These are phyloP conservation scores for Lumnitzera littorea DNA, from an alignment of 345 rosid genomes.

Conservation along the genomic window DNA sequence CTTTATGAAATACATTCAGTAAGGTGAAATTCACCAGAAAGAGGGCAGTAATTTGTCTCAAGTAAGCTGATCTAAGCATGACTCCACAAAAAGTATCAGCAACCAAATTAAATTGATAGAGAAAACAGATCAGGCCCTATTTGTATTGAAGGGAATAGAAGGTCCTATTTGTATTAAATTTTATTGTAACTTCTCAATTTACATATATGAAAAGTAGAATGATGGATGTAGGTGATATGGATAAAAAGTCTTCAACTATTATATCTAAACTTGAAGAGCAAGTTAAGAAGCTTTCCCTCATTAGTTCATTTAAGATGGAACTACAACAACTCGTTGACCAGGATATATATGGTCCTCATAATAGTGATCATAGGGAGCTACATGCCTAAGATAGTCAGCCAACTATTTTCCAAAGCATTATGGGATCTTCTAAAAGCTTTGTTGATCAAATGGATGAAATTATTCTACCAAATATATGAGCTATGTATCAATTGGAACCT, in stretches of 20 bases:
- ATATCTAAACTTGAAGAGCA: conserved; percentile 64
- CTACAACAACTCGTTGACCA: conserved; percentile 35
- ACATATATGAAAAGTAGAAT: conserved; percentile 45
- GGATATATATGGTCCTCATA: conserved; percentile 24
- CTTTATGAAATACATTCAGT: conserved; percentile 62
- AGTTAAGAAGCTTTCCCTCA: conserved; percentile 62
- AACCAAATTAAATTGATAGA: conserved; percentile 30
- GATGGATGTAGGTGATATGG: conserved; percentile 28
- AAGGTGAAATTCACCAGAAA: conserved; percentile 42
- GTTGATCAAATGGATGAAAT: conserved; percentile 59
- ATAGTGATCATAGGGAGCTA: conserved; percentile 20
- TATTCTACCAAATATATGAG: conserved; percentile 56
- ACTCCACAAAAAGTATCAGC: conserved; percentile 27
- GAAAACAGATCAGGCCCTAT: conserved; percentile 51
- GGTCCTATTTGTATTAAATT: too few relatives aligned
- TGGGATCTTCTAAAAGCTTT: conserved; percentile 51
- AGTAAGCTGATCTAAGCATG: conserved; percentile 24
- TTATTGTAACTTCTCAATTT: conserved; percentile 50
- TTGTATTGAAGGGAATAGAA: too few relatives aligned
- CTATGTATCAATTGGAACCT: too few relatives aligned
- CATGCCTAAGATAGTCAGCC: conserved; percentile 48
- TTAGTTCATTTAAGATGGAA: conserved; percentile 52
- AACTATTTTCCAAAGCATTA: conserved; percentile 42
- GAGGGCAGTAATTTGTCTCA: conserved; percentile 30
- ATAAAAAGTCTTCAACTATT: conserved; percentile 32